Base-by-base conservation (phyloP, 140 eudicot species). In the Anethum foeniculum region DNA sequence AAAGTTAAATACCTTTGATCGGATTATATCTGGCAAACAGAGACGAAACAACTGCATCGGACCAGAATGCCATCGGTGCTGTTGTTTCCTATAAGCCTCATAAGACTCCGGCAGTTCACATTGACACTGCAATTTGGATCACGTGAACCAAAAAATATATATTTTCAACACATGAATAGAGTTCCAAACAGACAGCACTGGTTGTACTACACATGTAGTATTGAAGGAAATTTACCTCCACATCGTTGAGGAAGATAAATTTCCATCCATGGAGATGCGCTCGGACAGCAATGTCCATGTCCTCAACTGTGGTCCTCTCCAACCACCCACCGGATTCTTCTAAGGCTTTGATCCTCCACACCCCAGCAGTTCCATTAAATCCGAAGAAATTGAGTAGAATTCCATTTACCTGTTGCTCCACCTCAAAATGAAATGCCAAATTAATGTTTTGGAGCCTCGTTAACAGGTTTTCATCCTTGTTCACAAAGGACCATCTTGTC, bases 231-330 rank as follows among this genome's bases (percentile, higher is more conserved):
- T 28, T 12, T 87, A 94, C 98, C 97, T 92, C 94, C 30, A 94
- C 98, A n/a, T 94, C 98, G 79, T 94, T 94, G 77, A 94, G 94
- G 83, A 87, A 94, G 75, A 90, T 84, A 80, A 94, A 90, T 79
- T 94, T 94, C 98, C 97, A 94, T 15, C 98, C 98, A 65, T 94
- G 89, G 83, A 94, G 93, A 89, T 94, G 98, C 69, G 98, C 98
- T 1, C 97, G 88, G 78, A 94, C 97, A 41, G 98, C 98, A 85
- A 93, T 93, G 81, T 93, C 98, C 98, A 93, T 93, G 75, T 93
- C 98, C 87, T 93, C 98, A 4, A 93, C 98, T 6, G 98, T 93
- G 73, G 98, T 94, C 75, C 98, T 85, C 87, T 94, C 98, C 82
- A 94, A 84, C 98, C 97, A 94, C 3, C 98, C 98, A 78, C 98